Evolutionary conservation across 371 early-diverging fungal genomes (phyloP), one percentile per base, ranked within the genome.

Genomic region (Actinomortierella wolfii): DNA sequence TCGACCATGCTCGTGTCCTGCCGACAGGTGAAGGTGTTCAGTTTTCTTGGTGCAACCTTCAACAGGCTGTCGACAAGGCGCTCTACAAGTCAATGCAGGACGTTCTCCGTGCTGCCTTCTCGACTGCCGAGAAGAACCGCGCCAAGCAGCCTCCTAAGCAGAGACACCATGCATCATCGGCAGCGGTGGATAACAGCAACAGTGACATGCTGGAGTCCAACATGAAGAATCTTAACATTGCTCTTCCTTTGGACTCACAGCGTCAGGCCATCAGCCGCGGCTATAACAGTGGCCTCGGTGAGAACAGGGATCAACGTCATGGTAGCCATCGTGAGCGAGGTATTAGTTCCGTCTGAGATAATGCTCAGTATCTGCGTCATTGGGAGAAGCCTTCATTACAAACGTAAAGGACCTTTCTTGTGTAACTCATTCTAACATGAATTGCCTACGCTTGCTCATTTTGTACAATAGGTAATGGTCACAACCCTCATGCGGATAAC

Each of bases 41-140:
- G 77, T 78, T 88, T 53, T 81, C 85, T 48, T 94, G 93, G 92
- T 86, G 85, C 67, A 74, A 78, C 45, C 80, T 86, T 24, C 65
- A 83, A 20, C 74, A 79, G 58, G 91, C 90, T 0, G 64, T 79
- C 11, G 92, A 91, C 54, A 92, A 88, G 67, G 84, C 79, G 8
- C 75, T 86, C 41, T 92, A 85, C 76, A 86, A 85, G 61, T 91
- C 82, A 68, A 92, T 94, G 91, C 90, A 92, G 68, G 88, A 92
- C 52, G 88, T 91, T 1, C 82, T 94, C 56, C 82, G 80, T 34
- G 78, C 86, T 65, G 91, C 93, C 3, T 82, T 85, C 46, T 62
- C 80, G 26, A 89, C 83, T 69, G 82, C 90, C 45, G 90, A 90
- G 58, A 68, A 60, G 13, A 82, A 77, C 45, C 76, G 78, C 51